These are phyloP conservation scores for Penicillium glabrum DNA, from an alignment of 2,329 filamentous ascomycete genomes.

Conservation along the genomic window DNA sequence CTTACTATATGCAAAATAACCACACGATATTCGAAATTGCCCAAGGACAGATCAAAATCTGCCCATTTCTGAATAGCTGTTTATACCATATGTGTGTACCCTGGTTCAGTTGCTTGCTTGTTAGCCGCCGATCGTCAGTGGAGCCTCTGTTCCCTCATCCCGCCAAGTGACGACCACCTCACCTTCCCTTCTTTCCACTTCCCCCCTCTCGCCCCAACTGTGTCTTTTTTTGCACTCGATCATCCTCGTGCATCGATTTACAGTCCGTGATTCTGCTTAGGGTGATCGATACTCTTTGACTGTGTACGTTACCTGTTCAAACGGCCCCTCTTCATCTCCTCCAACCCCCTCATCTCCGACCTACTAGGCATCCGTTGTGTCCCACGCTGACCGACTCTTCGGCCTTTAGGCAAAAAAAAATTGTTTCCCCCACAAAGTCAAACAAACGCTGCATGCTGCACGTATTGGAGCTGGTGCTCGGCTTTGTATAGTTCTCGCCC, in stretches of 20 bases:
- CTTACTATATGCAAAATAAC: not conserved
- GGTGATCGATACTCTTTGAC: conserved; percentile 4
- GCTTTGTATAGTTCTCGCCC: conserved; percentile 19
- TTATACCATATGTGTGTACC: conserved; percentile 13
- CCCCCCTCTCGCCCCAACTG: conserved; percentile 5
- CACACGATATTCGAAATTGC: not conserved
- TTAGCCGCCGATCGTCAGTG: conserved; percentile 38
- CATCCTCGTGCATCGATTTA: not conserved
- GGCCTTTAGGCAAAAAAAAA: not conserved
- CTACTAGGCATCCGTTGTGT: conserved; percentile 26
- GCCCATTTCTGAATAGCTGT: not conserved
- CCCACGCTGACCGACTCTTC: conserved; percentile 28
- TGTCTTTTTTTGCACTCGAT: conserved; percentile 1
- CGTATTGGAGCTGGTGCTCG: conserved; percentile 21
- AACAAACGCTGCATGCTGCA: conserved; percentile 20
- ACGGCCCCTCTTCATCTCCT: conserved; percentile 8
- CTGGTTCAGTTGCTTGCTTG: conserved; percentile 20
- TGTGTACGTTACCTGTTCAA: conserved; percentile 12
- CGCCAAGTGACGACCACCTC: conserved; percentile 33
- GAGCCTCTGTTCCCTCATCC: conserved; percentile 30
- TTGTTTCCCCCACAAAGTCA: conserved; percentile 21
- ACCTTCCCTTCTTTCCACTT: conserved; percentile 12
- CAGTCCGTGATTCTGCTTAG: not conserved
- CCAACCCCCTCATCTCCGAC: conserved; percentile 20
- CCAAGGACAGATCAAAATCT: not conserved